Evolutionary conservation across 2,329 filamentous ascomycete species (phyloP).

Genomic region (Colletotrichum euphorbiae): DNA sequence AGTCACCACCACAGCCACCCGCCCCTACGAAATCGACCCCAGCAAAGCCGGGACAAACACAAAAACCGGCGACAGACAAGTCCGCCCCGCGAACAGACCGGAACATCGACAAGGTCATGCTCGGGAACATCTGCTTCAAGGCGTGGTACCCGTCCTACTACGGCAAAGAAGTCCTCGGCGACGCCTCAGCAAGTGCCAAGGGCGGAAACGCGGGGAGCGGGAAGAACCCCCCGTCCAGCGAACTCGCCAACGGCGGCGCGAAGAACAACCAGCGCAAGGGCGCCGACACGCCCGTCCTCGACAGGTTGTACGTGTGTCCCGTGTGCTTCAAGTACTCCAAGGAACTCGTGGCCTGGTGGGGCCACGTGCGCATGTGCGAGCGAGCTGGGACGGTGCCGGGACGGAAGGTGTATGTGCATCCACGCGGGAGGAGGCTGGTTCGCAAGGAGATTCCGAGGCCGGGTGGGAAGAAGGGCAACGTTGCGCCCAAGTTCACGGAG

Average conservation of each 20-base stretch:
- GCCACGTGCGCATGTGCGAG: slow-evolving; percentile 70
- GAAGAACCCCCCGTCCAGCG: slow-evolving; percentile 19
- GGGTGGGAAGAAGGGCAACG: slow-evolving; percentile 51
- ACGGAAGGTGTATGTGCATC: slow-evolving; percentile 77
- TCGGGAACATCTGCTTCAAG: slow-evolving; percentile 85
- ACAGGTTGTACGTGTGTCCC: slow-evolving; percentile 86
- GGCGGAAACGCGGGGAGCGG: slow-evolving; percentile 35
- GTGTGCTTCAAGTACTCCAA: slow-evolving; percentile 94
- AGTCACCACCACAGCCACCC: neutral
- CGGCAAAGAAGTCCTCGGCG: slow-evolving; percentile 74
- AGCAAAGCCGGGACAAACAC: slow-evolving; percentile 22
- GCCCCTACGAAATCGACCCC: slow-evolving; percentile 38
- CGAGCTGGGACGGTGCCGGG: slow-evolving; percentile 68
- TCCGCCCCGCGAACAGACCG: slow-evolving; percentile 66
- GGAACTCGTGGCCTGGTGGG: slow-evolving; percentile 68
- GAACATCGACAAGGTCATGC: slow-evolving; percentile 87
- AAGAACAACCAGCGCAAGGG: slow-evolving; percentile 50
- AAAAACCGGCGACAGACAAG: slow-evolving; percentile 42
- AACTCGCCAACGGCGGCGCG: slow-evolving; percentile 41
- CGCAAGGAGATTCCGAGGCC: slow-evolving; percentile 48
- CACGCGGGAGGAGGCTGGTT: slow-evolving; percentile 57
- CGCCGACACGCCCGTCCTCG: slow-evolving; percentile 60
- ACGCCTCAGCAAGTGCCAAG: slow-evolving; percentile 48
- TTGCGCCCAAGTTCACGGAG: slow-evolving; percentile 53
- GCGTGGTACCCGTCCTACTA: slow-evolving; percentile 97